Evolutionary conservation across 1,139 yeast species (phyloP), one percentile per base, ranked within the genome.

Genomic region (Suhomyces taliae): DNA sequence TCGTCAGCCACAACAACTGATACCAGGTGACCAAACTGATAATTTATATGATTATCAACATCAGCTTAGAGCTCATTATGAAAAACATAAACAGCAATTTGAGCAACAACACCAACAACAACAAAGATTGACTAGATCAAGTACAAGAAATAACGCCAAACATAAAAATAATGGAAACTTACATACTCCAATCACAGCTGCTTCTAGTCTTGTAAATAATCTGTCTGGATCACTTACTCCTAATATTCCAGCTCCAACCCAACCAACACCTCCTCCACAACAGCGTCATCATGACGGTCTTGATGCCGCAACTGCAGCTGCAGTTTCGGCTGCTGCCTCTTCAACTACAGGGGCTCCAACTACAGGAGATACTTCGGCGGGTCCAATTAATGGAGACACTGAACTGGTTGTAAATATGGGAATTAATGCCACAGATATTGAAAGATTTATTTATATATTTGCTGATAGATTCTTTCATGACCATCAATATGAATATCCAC

Each of bases 401-500:
- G 44, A 43, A 7, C 57, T 50, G 46, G 54, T 45, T 10, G 46
- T 48, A 1, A 38, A 37, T 12, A 58, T 54, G 50, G 55, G 57
- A 24, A 65, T 72, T n/a, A 64, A 62, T 42, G 71, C 77, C 4
- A 58, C 67, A 8, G 82, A 76, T 51, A 74, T 78, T 45, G 82
- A 78, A 53, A 61, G 75, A 42, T 76, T 78, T 45, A 67, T 78
- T 37, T 76, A 72, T 54, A 69, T 74, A 59, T 74, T 74, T 61
- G 81, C 79, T 3, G 82, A 76, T 53, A 57, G 70, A 33, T 78
- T 78, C 52, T 78, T 78, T 59, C 69, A 65, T 44, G 72, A 72
- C 42, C 71, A 72, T 56, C 74, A 71, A 47, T 66, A 60, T 50
- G 76, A 74, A 37, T 80, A 78, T 52, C 78, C 79, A 1, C 77